Conservation (phyloP, 2,329 filamentous ascomycete species). For the Aureobasidium mangrovei region DNA sequence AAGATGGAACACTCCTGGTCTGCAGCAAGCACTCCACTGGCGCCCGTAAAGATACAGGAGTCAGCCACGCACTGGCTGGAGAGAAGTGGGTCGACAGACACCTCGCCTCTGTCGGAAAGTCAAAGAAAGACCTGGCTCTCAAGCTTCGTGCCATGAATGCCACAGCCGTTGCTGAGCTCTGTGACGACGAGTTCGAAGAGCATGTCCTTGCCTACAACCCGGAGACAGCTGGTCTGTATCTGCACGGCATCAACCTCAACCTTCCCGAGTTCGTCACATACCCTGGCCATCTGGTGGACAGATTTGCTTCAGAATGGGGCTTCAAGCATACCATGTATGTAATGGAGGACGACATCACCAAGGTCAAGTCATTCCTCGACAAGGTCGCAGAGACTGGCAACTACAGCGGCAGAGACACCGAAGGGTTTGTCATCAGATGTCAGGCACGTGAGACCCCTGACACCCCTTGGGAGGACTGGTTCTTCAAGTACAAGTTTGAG, state of each 20-base stretch:
- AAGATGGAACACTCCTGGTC: conserved; percentile 83
- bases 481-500: conserved; percentile 99
- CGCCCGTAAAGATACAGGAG: conserved; percentile 55
- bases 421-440: conserved; percentile 93
- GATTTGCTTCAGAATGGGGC: conserved; percentile 86
- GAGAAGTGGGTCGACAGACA: conserved; percentile 77
- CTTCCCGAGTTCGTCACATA: conserved; percentile 87
- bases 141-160: conserved; percentile 71
- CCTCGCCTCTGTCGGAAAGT: conserved; percentile 67
- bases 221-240: conserved; percentile 78
- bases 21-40: conserved; percentile 99
- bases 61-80: conserved; percentile 78
- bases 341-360: conserved; percentile 61
- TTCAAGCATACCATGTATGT: conserved; percentile 83
- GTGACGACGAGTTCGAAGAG: conserved; percentile 93
- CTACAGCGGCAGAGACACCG: conserved; percentile 84
- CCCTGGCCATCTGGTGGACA: conserved; percentile 70
- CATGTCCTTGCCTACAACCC: conserved; percentile 85
- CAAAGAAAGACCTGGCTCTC: conserved; percentile 65
- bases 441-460: conserved; percentile 50
- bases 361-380: conserved; percentile 75
- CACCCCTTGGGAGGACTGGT: conserved; percentile 76
- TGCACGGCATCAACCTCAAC: conserved; percentile 95
- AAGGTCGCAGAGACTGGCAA: conserved; percentile 78
- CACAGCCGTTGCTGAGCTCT: conserved; percentile 93